These are phyloP conservation scores for Vitis cinerea DNA, from an alignment of 164 flowering plant genomes.

Conservation along the genomic window DNA sequence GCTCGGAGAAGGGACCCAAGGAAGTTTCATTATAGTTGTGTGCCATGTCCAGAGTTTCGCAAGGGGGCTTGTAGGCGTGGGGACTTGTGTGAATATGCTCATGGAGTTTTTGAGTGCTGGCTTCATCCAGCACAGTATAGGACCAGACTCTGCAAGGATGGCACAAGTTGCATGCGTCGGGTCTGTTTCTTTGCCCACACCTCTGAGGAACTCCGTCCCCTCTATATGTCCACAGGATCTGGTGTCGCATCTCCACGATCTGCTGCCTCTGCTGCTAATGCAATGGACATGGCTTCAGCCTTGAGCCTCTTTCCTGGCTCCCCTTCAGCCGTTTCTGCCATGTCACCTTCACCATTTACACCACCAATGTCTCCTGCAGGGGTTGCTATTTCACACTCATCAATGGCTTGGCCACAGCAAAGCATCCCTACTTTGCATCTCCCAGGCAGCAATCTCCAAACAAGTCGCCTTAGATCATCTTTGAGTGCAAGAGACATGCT, in stretches of 20 bases:
- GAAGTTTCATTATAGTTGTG: slow-evolving; percentile 65
- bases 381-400: slow-evolving; percentile 20
- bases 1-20: slow-evolving; percentile 67
- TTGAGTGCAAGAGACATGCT: slow-evolving; percentile 43
- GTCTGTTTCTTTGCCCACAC: slow-evolving; percentile 71
- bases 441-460: slow-evolving; percentile 26
- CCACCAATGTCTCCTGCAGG: slow-evolving; percentile 39
- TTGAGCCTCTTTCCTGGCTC: slow-evolving; percentile 41
- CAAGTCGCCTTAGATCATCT: slow-evolving; percentile 46
- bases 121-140: slow-evolving; percentile 69
- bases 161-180: slow-evolving; percentile 38
- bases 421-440: slow-evolving; percentile 32
- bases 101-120: slow-evolving; percentile 77
- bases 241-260: slow-evolving; percentile 57
- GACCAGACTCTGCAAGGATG: slow-evolving; percentile 68
- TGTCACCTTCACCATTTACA: slow-evolving; percentile 34
- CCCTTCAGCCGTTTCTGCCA: slow-evolving; percentile 26
- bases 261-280: slow-evolving; percentile 23
- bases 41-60: slow-evolving; percentile 66
- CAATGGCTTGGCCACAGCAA: slow-evolving; percentile 41
- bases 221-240: slow-evolving; percentile 56
- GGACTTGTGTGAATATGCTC: slow-evolving; percentile 67
- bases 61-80: slow-evolving; percentile 63
- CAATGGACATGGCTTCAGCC: slow-evolving; percentile 44
- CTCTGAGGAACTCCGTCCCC: slow-evolving; percentile 57